These are phyloP conservation scores for Botryosphaeria dothidea DNA, from an alignment of 2,329 filamentous ascomycete genomes.

Conservation along the genomic window DNA sequence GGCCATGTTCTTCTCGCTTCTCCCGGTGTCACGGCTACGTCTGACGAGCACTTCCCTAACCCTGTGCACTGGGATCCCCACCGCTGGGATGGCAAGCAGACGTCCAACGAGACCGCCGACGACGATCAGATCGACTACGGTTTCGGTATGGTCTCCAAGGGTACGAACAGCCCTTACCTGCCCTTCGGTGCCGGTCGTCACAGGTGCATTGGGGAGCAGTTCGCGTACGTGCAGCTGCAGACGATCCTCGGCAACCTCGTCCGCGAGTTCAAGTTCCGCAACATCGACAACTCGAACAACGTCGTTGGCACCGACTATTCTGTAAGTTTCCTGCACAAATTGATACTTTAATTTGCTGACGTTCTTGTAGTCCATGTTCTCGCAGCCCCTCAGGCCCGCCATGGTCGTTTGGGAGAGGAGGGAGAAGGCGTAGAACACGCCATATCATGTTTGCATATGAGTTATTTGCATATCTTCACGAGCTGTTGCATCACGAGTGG, in stretches of 20 bases:
- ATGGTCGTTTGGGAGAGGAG: constrained; percentile 75
- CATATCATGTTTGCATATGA: constrained; percentile 7
- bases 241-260: constrained; percentile 79
- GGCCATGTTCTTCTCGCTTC: constrained; percentile 81
- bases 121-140: constrained; percentile 85
- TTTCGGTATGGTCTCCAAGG: constrained; percentile 90
- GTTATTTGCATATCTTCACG: neutral
- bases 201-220: constrained; percentile 94
- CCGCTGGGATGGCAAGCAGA: constrained; percentile 75
- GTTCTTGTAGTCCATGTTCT: constrained; percentile 39
- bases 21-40: constrained; percentile 76
- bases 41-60: constrained; percentile 76
- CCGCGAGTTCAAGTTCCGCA: constrained; percentile 76
- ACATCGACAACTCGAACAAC: constrained; percentile 67
- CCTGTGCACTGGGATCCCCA: constrained; percentile 85
- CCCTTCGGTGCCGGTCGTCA: constrained; percentile 93
- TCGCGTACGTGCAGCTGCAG: constrained; percentile 88
- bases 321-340: constrained; percentile 39
- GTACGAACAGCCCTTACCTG: constrained; percentile 83
- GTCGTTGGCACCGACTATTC: constrained; percentile 70
- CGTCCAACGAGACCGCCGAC: constrained; percentile 45
- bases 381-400: constrained; percentile 45
- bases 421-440: constrained; percentile 28
- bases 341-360: constrained; percentile 18
- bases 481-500: constrained; percentile 7